A percentile compares a stretch with the other conserved stretches of the same genome.
phyloP scores from a whole-genome alignment of 2,329 filamentous ascomycete genomes.

The Fusarium sp. region DNA sequence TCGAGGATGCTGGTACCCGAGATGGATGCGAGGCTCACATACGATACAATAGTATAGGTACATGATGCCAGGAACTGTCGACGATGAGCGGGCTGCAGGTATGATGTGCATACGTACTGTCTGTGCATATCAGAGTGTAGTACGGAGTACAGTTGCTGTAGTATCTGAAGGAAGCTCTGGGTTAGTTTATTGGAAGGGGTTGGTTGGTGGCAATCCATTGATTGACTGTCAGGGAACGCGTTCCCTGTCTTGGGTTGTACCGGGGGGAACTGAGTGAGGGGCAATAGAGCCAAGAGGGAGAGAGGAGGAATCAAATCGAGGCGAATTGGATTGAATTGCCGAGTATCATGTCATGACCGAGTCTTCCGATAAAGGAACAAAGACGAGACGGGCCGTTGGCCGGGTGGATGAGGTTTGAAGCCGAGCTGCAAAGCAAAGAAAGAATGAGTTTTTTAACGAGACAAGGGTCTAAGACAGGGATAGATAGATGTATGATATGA shows the following conservation, averaged over 20 bases:
- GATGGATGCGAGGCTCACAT: constrained; percentile 17
- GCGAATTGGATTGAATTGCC: constrained; percentile 21
- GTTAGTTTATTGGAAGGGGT: constrained; percentile 3
- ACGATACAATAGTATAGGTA: neutral
- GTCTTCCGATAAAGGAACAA: constrained; percentile 3
- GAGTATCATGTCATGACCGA: constrained; percentile 4
- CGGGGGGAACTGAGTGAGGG: constrained; percentile 20
- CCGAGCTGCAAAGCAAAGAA: constrained; percentile 16
- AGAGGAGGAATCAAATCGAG: constrained; percentile 15
- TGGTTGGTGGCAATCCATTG: constrained; percentile 34
- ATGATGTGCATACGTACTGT: constrained; percentile 54
- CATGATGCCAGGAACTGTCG: constrained; percentile 21
- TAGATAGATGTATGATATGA: constrained; percentile 3
- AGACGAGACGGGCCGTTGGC: constrained; percentile 25
- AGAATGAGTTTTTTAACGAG: constrained; percentile 15
- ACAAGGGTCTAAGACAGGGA: constrained; percentile 15
- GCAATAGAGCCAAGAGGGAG: neutral
- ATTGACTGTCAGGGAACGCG: constrained; percentile 22
- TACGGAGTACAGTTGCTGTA: too few species aligned
- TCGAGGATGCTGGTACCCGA: constrained; percentile 29
- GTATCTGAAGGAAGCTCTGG: neutral
- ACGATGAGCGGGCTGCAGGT: constrained; percentile 47
- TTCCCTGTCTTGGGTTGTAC: constrained; percentile 26
- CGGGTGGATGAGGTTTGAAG: constrained; percentile 16
- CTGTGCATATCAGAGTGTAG: constrained; percentile 40